Base-by-base conservation (phyloP, 441 rosid species). In the Metrosideros polymorpha region DNA sequence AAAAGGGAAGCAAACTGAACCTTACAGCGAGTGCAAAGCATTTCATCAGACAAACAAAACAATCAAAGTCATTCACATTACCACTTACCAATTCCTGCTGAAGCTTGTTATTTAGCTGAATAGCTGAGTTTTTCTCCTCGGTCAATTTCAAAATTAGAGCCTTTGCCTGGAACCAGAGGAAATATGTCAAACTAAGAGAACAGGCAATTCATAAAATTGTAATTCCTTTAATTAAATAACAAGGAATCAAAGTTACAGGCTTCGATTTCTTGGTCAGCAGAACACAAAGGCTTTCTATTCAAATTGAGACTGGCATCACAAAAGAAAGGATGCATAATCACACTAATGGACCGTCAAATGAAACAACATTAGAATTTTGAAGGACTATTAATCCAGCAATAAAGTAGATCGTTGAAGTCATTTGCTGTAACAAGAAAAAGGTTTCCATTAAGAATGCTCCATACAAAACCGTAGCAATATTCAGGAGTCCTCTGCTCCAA, bases 61-160 rank as follows among this genome's bases (percentile, higher is more conserved):
- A 76, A 45, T 59, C 61, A 77, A 76, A 79, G 52, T 39, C 22
- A 29, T 66, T 84, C 19, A 71, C 13, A 19, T 71, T 71, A 42
- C 9, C n/a, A 22, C 92, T 91, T 89, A 97, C 99, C 98, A 96
- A 83, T 88, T 96, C 97, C 88, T 91, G 94, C 84, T 87, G 98
- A 91, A 97, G 98, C 91, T 84, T 92, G 66, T 87, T 92, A 86
- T 88, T 94, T 88, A 89, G 92, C 91, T 93, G 94, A 87, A 93
- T 2, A 43, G 92, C 91, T 86, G 90, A 89, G 85, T 90, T 93
- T 90, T 92, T 97, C 89, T 97, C 99, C 86, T 93, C 93, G 0
- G 93, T 93, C 85, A 97, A 93, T 92, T 91, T 95, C 52, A 91
- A 86, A 89, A 96, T 87, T 66, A 94, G 91, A 86, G 89, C 89